These are phyloP conservation scores for Coelastrella sp. DNA, from an alignment of 139 green algal species.

Conservation along the genomic window DNA sequence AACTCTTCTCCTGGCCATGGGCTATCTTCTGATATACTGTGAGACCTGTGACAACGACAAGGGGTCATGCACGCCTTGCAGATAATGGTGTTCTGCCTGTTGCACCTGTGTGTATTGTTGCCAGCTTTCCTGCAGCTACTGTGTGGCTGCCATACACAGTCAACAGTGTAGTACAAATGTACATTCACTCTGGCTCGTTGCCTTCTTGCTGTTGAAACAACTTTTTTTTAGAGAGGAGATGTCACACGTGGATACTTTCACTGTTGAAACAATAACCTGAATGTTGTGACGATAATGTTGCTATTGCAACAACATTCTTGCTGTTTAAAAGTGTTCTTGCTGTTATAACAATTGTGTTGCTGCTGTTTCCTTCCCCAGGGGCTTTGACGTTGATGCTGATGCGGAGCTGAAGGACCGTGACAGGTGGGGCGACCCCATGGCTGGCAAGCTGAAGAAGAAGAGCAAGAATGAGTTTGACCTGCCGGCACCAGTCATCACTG, in stretches of 20 bases:
- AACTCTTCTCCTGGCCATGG: not conserved
- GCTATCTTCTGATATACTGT: not conserved
- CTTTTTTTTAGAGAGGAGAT: not conserved
- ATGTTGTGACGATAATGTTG: not conserved
- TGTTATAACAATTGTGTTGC: not conserved
- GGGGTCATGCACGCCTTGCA: too few species aligned
- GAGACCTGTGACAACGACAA: too few species aligned
- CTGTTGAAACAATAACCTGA: too few species aligned
- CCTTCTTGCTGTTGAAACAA: not conserved
- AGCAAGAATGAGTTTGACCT: constrained; percentile 43
- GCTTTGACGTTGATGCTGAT: constrained; percentile 76
- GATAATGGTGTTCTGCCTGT: too few species aligned
- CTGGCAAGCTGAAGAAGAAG: constrained; percentile 70
- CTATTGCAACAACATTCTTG: not conserved
- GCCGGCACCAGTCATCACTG: constrained; percentile 37
- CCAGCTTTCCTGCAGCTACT: too few species aligned
- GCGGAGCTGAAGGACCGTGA: constrained; percentile 53
- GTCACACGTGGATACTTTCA: too few species aligned
- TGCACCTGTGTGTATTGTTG: too few species aligned
- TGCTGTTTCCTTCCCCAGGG: constrained; percentile 18
- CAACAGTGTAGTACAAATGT: too few species aligned
- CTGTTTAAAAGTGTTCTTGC: not conserved
- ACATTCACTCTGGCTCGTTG: too few species aligned
- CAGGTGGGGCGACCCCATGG: constrained; percentile 94
- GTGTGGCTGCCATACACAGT: too few species aligned